These are phyloP conservation scores for Fraxinus platypoda DNA, from an alignment of 305 asterid species.

Conservation along the genomic window DNA sequence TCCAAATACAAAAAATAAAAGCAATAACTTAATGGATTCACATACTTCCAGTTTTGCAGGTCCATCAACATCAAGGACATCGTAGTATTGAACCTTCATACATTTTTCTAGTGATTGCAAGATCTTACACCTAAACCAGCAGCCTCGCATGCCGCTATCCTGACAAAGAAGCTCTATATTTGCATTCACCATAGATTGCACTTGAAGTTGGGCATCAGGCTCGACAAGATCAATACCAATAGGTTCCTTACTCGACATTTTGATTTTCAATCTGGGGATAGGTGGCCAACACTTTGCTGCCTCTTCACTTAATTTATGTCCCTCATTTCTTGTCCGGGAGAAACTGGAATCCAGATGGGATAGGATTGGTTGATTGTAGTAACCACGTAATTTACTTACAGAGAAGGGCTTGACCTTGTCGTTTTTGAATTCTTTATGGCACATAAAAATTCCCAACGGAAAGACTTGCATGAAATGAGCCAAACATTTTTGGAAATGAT, in stretches of 20 bases:
- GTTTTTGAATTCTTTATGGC: conserved; percentile 37
- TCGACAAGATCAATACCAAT: not conserved
- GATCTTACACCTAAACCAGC: conserved; percentile 52
- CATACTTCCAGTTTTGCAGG: conserved; percentile 54
- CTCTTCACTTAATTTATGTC: conserved; percentile 2
- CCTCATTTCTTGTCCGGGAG: not conserved
- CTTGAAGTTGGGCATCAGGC: conserved; percentile 18
- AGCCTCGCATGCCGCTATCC: conserved; percentile 43
- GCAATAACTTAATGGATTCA: not conserved
- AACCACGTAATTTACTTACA: conserved; percentile 37
- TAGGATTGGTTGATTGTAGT: conserved; percentile 38
- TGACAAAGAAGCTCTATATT: conserved; percentile 38
- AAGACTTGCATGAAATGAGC: conserved; percentile 16
- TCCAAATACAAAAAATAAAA: not conserved
- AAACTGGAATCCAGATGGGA: conserved; percentile 7
- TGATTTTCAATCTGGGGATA: conserved; percentile 25
- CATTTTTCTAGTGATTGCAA: conserved; percentile 19
- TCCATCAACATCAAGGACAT: conserved; percentile 36
- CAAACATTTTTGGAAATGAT: conserved; percentile 30
- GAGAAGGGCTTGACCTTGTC: conserved; percentile 32
- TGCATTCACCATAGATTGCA: conserved; percentile 10
- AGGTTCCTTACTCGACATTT: conserved; percentile 14
- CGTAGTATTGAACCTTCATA: conserved; percentile 39
- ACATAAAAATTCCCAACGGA: conserved; percentile 31
- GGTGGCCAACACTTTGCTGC: conserved; percentile 2